Evolutionary conservation across 1,284 basidiomycete species (phyloP), one percentile per base, ranked within the genome.

Genomic region (Cryptococcus sp.): DNA sequence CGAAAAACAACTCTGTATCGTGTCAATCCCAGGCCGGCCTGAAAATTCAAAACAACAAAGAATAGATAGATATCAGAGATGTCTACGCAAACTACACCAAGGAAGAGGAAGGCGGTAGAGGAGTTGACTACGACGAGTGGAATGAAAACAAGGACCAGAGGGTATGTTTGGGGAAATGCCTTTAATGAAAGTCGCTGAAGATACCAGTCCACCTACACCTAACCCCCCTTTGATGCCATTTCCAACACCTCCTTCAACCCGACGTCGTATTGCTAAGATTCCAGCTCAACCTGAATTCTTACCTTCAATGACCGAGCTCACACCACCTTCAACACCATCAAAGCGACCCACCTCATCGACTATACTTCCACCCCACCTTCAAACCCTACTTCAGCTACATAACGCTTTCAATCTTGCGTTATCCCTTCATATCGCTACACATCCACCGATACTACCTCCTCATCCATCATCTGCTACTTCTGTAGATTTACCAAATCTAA

Each of bases 381-480:
- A 73, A 46, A 71, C 67, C 10, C 65, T 78, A 5, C 57, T 77
- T 10, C 59, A 63, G 4, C 63, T 77, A 0, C 76, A 78, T 57
- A 62, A 65, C 13, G 70, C 76, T 3, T 72, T 78, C 61, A 74
- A 74, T 52, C 65, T 78, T 33, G 72, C 74, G 3, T 62, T 78
- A 13, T 70, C 73, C 2, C 62, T 76, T 3, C 71, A 76, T 52
- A 66, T 78, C 48, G 77, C 77, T 3, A 69, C 70, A 2, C 65
- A 76, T 45, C 76, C 76, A 0, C 77, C 77, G 0, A 66, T 77
- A 34, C 65, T 78, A 4, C 75, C 76, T 1, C 73, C 74, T 7
- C 69, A 74, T 46, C 55, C 72, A 0, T 55, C 67, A 0, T 54
- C 53, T 1, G 60, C 68, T 0, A 68, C 66, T 4, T 63, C 57